Evolutionary conservation across 805 yeast species (phyloP).

Genomic region (Myxozyma monticola): DNA sequence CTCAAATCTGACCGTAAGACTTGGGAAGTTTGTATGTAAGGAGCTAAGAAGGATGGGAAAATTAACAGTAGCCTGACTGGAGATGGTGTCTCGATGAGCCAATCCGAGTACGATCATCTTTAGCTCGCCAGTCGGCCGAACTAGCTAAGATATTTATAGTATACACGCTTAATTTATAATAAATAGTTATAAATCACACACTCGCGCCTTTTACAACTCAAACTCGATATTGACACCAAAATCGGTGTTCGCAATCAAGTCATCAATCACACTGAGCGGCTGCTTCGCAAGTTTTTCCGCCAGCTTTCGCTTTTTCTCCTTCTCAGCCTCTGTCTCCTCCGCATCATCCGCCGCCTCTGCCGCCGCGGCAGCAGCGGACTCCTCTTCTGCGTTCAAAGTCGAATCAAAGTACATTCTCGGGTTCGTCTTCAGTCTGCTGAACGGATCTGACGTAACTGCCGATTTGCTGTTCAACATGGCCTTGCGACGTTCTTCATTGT

Average conservation of each 20-base stretch:
- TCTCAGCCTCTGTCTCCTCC: slow-evolving; percentile 41
- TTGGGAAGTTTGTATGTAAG: too few species aligned
- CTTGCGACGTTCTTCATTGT: slow-evolving; percentile 52
- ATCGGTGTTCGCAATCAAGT: slow-evolving; percentile 42
- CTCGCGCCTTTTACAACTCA: slow-evolving; percentile 15
- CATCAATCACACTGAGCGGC: slow-evolving; percentile 38
- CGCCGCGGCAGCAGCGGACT: slow-evolving; percentile 38
- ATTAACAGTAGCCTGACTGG: too few species aligned
- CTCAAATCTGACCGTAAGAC: too few species aligned
- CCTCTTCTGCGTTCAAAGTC: slow-evolving; percentile 51
- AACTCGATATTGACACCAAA: slow-evolving; percentile 41
- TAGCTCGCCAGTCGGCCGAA: too few species aligned
- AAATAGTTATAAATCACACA: too few species aligned
- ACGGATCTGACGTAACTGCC: slow-evolving; percentile 63
- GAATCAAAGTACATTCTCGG: slow-evolving; percentile 72
- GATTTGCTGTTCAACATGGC: slow-evolving; percentile 31
- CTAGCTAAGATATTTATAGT: too few species aligned
- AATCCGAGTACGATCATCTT: too few species aligned
- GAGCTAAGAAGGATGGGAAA: too few species aligned
- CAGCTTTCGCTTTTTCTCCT: slow-evolving; percentile 46
- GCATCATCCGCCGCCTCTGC: slow-evolving; percentile 1
- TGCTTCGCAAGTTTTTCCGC: slow-evolving; percentile 22
- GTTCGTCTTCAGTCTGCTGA: slow-evolving; percentile 82
- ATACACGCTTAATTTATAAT: too few species aligned
- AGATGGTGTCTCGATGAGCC: too few species aligned